Evolutionary conservation across 2,329 filamentous ascomycete genomes (phyloP).

Genomic region (Gliomastix tumulicola): DNA sequence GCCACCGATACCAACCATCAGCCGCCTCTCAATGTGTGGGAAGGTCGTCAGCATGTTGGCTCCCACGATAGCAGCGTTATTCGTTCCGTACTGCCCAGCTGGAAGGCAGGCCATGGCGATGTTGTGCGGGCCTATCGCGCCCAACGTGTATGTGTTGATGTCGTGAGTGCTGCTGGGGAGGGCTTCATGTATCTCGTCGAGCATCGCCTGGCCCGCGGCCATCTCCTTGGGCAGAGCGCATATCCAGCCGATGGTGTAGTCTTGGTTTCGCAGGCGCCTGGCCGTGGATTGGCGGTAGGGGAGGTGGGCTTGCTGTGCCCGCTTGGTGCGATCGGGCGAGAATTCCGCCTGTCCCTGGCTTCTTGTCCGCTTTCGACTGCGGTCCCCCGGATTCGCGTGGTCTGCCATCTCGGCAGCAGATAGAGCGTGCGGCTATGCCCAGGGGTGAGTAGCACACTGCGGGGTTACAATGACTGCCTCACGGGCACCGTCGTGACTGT

Average conservation of each 20-base stretch:
- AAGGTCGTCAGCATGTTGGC: background rate
- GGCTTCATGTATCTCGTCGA: constrained; percentile 11
- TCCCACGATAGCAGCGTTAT: constrained; percentile 6
- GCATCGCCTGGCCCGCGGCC: constrained; percentile 13
- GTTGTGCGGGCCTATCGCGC: constrained; percentile 14
- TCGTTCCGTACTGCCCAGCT: constrained; percentile 10
- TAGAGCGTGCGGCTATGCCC: too few species aligned
- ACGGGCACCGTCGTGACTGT: too few species aligned
- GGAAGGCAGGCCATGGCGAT: constrained; percentile 16
- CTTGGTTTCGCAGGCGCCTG: too few species aligned
- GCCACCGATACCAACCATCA: constrained; percentile 16
- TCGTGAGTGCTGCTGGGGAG: constrained; percentile 8
- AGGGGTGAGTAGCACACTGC: too few species aligned
- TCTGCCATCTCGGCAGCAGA: too few species aligned
- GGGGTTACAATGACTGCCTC: too few species aligned
- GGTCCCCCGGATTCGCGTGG: too few species aligned
- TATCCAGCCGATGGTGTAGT: constrained; percentile 19
- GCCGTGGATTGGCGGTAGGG: too few species aligned
- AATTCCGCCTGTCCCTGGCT: too few species aligned
- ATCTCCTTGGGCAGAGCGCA: constrained; percentile 12
- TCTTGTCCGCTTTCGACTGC: too few species aligned
- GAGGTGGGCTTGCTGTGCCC: too few species aligned
- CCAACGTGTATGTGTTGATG: constrained; percentile 16
- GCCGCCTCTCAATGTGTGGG: background rate
- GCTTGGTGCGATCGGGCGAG: too few species aligned